A percentile compares a stretch with the other conserved stretches of the same genome.
Evolutionary conservation across 495 filamentous ascomycete genomes (phyloP).

Genomic region (Annulohypoxylon moriforme): DNA sequence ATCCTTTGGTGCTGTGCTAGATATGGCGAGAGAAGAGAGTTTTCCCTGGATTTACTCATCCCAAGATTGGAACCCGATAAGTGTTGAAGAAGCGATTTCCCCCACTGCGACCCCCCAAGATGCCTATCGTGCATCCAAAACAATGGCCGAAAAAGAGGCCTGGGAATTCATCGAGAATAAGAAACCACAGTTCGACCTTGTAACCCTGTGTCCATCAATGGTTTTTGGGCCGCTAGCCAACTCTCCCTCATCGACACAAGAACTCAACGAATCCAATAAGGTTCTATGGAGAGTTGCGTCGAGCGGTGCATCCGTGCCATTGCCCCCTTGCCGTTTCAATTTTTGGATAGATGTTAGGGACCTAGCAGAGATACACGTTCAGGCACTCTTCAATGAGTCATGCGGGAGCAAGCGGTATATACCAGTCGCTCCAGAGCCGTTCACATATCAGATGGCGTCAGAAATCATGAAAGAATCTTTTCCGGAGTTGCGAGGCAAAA

Average conservation of each 20-base stretch:
- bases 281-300: conserved; percentile 3
- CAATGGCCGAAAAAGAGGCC: conserved; percentile 58
- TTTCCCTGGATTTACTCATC: conserved; percentile 63
- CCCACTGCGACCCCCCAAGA: conserved; percentile 50
- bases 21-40: conserved; percentile 36
- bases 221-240: conserved; percentile 12
- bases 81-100: conserved; percentile 67
- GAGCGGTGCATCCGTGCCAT: neutral
- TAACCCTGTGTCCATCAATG: conserved; percentile 13
- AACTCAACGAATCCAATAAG: conserved; percentile 4
- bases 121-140: conserved; percentile 51
- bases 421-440: neutral
- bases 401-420: neutral
- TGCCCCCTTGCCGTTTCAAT: conserved; percentile 5
- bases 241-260: neutral
- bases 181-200: conserved; percentile 57
- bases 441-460: neutral
- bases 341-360: conserved; percentile 20
- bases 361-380: conserved; percentile 5
- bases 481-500: neutral
- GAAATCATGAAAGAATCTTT: neutral
- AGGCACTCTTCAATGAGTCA: neutral
- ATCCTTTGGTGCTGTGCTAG: conserved; percentile 73
- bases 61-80: conserved; percentile 77
- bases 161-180: conserved; percentile 64